Base-by-base conservation (phyloP, 2,329 filamentous ascomycete species). In the Pyrenophora seminiperda region DNA sequence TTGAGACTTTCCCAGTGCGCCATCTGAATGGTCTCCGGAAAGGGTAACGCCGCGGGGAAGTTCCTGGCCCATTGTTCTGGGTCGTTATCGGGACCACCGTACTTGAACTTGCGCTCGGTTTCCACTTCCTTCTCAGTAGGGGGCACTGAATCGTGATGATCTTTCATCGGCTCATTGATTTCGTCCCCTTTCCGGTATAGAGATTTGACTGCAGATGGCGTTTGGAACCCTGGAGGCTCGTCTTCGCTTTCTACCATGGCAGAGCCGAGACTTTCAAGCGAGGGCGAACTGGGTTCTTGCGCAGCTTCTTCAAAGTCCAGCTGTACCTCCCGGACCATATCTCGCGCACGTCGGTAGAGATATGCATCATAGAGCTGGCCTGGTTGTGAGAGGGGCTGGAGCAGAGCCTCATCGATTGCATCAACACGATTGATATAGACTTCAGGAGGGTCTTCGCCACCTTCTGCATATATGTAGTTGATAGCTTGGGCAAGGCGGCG, bases 1-100 rank as follows among this genome's bases (percentile, higher is more conserved):
- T 59, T 65, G 30, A 63, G 43, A 47, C 62, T 68, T 29, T 72
- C 69, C 62, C 60, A 66, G 31, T 61, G 51, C 14, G 63, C 62
- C 59, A 69, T 61, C 31, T 59, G 54, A 7, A 61, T 49, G 0
- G 59, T 70, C 44, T 71, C 64, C 7, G 65, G 64, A 20, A 70
- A 70, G 4, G 61, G 59, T 6, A 71, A 49, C 3, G 54, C 50
- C 22, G 58, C 34, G 17, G 65, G 58, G 24, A 53, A 45, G 3
- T 63, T 53, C 7, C 54, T 53, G 48, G 62, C 45, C 62, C 63
- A 68, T 19, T 22, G 27, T 47, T 71, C 67, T 0, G 32, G 7
- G 7, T 63, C 50, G 41, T 63, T 68, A 2, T 53, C 41, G 1
- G 60, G 59, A 4, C 61, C 65, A 9, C 67, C 68, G 17, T 70